These are phyloP conservation scores for Cryphonectria parasitica DNA, from an alignment of 2,329 filamentous ascomycete genomes.

Conservation along the genomic window DNA sequence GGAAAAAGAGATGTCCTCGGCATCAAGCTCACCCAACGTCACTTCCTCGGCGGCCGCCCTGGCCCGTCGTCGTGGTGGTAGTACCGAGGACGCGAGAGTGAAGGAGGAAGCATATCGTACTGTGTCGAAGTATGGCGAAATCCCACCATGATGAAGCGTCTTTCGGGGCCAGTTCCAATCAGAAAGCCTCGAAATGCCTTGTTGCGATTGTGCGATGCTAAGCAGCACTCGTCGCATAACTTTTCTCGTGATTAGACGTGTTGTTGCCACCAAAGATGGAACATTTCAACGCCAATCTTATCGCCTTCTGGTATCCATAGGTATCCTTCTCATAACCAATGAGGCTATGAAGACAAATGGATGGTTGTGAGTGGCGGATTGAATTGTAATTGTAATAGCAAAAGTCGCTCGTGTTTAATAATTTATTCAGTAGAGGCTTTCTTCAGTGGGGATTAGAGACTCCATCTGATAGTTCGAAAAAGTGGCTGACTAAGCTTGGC, in stretches of 20 bases:
- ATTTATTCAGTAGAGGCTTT: neutral
- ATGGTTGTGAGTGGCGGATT: neutral
- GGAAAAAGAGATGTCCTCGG: slow-evolving; percentile 23
- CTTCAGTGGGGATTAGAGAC: slow-evolving; percentile 7
- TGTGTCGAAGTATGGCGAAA: too few species aligned
- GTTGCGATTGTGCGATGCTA: slow-evolving; percentile 24
- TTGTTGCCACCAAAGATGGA: slow-evolving; percentile 10
- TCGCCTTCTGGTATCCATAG: neutral
- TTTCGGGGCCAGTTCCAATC: neutral
- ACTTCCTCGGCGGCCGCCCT: slow-evolving; percentile 27
- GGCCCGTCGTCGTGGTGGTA: slow-evolving; percentile 15
- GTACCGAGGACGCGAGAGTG: slow-evolving; percentile 12
- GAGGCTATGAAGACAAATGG: neutral
- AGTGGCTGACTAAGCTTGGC: slow-evolving; percentile 12
- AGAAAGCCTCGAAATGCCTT: slow-evolving; percentile 16
- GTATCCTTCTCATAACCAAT: neutral
- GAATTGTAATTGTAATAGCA: too few species aligned
- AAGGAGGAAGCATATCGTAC: slow-evolving; percentile 17
- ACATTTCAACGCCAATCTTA: neutral
- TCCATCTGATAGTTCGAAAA: neutral
- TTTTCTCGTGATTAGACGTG: slow-evolving; percentile 19
- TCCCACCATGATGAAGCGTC: neutral
- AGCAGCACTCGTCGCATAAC: slow-evolving; percentile 28
- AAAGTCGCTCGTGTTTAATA: neutral
- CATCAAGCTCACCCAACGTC: slow-evolving; percentile 9